These are phyloP conservation scores for Cucurbita ficifolia DNA, from an alignment of 306 rosid species.

Conservation along the genomic window DNA sequence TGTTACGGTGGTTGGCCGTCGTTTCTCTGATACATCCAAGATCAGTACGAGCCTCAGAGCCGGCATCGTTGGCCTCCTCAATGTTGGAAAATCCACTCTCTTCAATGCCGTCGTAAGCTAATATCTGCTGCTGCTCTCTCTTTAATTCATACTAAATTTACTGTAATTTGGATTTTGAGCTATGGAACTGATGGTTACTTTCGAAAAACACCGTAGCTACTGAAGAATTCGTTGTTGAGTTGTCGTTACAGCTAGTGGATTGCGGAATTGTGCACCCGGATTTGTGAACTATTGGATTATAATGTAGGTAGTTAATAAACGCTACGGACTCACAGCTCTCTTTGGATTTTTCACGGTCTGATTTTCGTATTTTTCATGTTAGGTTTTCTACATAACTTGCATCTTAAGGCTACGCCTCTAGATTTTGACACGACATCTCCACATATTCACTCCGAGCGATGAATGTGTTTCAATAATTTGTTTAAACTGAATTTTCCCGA, in stretches of 20 bases:
- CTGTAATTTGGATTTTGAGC: background rate
- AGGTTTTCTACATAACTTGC: background rate
- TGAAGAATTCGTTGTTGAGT: background rate
- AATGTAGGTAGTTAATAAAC: background rate
- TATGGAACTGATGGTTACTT: background rate
- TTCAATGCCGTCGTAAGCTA: conserved; percentile 84
- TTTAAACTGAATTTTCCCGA: background rate
- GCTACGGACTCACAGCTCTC: background rate
- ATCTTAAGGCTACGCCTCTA: background rate
- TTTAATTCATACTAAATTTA: background rate
- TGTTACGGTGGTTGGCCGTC: conserved; percentile 25
- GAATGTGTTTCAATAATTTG: background rate
- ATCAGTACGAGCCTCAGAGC: conserved; percentile 90
- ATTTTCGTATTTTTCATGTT: background rate
- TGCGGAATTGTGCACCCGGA: background rate
- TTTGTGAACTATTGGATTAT: background rate
- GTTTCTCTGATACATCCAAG: conserved; percentile 46
- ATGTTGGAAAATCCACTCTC: conserved; percentile 93
- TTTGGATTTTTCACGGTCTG: background rate
- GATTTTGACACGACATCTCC: background rate
- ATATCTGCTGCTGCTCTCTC: background rate
- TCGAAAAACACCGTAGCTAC: background rate
- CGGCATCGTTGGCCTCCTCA: conserved; percentile 96
- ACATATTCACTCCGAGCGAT: background rate
- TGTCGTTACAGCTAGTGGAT: background rate